Evolutionary conservation across 257 asterid genomes (phyloP).

Genomic region (Ophiorrhiza pumila): DNA sequence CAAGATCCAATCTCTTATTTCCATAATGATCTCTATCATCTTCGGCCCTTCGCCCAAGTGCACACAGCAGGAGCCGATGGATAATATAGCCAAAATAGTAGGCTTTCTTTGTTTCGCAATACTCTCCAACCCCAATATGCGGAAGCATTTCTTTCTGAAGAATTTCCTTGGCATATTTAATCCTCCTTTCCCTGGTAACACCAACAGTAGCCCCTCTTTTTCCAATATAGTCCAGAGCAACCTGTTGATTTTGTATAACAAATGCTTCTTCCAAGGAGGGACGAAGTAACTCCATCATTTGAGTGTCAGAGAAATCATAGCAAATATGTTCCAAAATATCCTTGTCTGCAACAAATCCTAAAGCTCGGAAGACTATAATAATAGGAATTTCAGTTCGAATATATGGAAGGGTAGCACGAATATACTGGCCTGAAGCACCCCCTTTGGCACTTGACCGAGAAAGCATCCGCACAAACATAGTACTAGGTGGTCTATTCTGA

Average conservation of each 20-base stretch:
- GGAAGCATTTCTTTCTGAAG: conserved; percentile 99
- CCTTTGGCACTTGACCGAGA: conserved; percentile 97
- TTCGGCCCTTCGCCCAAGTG: conserved; percentile 90
- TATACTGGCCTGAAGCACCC: conserved; percentile 98
- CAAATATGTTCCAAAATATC: conserved; percentile 93
- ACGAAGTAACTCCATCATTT: conserved; percentile 95
- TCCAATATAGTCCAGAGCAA: conserved; percentile 95
- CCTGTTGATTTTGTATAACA: conserved; percentile 97
- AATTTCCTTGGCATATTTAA: conserved; percentile 91
- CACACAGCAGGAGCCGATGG: conserved; percentile 89
- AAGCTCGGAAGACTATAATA: conserved; percentile 86
- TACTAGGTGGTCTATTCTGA: conserved; percentile 93
- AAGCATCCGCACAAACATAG: conserved; percentile 98
- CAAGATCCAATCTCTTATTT: conserved; percentile 94
- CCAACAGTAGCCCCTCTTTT: conserved; percentile 98
- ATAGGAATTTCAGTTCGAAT: conserved; percentile 95
- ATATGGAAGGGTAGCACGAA: conserved; percentile 93
- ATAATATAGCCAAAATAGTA: conserved; percentile 92
- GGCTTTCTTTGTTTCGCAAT: conserved; percentile 94
- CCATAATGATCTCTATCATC: conserved; percentile 98
- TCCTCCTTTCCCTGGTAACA: conserved; percentile 91
- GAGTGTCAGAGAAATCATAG: conserved; percentile 87
- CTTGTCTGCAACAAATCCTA: conserved; percentile 97
- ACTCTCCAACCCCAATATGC: conserved; percentile 92
- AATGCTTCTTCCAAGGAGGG: conserved; percentile 98